Evolutionary conservation across 164 flowering plant genomes (phyloP), one percentile per base, ranked within the genome.

Genomic region (Aristolochia contorta): DNA sequence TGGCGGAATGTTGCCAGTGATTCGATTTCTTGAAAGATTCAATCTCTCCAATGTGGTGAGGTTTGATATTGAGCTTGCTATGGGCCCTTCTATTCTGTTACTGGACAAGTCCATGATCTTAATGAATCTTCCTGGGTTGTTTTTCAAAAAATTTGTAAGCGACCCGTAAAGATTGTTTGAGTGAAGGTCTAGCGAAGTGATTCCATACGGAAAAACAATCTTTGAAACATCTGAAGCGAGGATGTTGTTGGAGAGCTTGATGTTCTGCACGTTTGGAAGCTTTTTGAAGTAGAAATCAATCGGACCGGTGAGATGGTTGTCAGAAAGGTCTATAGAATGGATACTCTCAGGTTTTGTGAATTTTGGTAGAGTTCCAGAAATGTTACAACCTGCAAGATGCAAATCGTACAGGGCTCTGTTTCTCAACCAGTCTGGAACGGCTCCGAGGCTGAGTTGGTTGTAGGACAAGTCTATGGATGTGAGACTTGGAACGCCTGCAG

Each of bases 401-500:
- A 92, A 80, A 52, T 80, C 81, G 37, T 85, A 54, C 18, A 92
- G 85, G 47, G 63, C 70, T 66, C 81, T 87, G 57, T 48, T 78
- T 52, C 66, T 77, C 72, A 92, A 76, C 98, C 98, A 92, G 25
- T 72, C 65, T 19, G 98, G 98, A 64, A 92, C 70, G 47, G 69
- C 70, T 33, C 81, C 88, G 49, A 92, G 64, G 58, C 74, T 75
- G 62, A 89, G 69, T 14, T 79, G 73, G 74, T 86, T 92, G 79
- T 82, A 84, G 56, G 98, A 92, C 67, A 92, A 68, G 76, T 92
- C 98, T 46, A 92, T 68, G 10, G 91, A 79, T 67, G 82, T 30
- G 24, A 92, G 68, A 59, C 91, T 81, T 59, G 85, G 96, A 41
- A 84, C 49, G 16, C 88, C 91, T 22, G 67, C 77, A 43, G 69